Evolutionary conservation across 305 asterid species (phyloP).

Genomic region (Plantago coronopus): DNA sequence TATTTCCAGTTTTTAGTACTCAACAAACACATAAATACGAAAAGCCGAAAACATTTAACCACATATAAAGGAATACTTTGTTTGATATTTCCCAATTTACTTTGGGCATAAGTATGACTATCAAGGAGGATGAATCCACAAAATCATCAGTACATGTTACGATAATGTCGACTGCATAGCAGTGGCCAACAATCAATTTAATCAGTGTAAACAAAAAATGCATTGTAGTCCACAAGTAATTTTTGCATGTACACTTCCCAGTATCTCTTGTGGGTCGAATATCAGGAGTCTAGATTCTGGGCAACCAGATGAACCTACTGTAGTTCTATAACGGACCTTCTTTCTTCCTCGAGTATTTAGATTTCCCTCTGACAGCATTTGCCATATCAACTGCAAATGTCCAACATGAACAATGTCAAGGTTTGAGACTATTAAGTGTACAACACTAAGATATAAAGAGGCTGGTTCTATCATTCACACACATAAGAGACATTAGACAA

Average conservation of each 20-base stretch:
- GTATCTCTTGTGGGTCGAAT: conserved; percentile 11
- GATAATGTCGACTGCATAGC: no score
- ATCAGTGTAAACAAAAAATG: not conserved
- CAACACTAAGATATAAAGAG: no score
- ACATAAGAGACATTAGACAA: no score
- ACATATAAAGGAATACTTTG: no score
- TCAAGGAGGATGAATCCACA: no score
- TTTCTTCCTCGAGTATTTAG: not conserved
- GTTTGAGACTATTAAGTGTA: conserved; percentile 5
- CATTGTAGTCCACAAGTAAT: not conserved
- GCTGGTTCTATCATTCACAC: no score
- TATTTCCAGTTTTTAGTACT: no score
- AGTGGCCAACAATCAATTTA: not conserved
- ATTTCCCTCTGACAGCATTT: conserved; percentile 4
- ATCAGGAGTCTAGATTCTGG: conserved; percentile 17
- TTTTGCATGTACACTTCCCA: conserved; percentile 1
- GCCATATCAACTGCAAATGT: conserved; percentile 36
- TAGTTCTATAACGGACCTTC: not conserved
- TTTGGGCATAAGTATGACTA: no score
- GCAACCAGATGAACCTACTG: not conserved
- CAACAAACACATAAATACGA: no score
- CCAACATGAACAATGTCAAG: conserved; percentile 11
- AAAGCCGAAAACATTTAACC: no score
- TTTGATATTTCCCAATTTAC: no score
- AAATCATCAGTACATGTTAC: no score